phyloP scores from a whole-genome alignment of 352 stramenopile genomes.

The Phytophthora ohioensis region DNA sequence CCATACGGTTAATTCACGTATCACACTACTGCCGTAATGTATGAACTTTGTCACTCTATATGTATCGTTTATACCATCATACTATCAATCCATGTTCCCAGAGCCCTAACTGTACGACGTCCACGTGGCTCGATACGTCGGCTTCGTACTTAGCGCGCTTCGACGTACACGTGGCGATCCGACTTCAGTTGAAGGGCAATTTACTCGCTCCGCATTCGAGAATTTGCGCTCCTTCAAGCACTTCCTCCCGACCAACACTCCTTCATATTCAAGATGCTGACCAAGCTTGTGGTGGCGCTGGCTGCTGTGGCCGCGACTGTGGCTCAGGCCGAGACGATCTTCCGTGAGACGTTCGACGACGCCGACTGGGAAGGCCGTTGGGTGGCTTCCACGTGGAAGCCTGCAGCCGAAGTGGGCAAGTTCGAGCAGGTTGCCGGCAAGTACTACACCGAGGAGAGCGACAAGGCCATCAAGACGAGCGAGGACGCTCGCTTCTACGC shows the following conservation, averaged over 20 bases:
- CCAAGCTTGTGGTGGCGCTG: constrained; percentile 68
- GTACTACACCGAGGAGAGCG: constrained; percentile 88
- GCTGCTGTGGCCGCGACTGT: constrained; percentile 59
- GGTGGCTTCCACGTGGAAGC: constrained; percentile 97
- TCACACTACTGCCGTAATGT: neutral
- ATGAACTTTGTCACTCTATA: neutral
- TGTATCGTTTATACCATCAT: neutral
- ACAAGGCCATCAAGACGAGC: constrained; percentile 96
- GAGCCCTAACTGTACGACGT: constrained; percentile 7
- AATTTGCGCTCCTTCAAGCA: constrained; percentile 41
- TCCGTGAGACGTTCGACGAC: constrained; percentile 96
- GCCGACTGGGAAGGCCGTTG: constrained; percentile 75
- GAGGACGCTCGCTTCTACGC: constrained; percentile 98
- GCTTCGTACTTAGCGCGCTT: constrained; percentile 22
- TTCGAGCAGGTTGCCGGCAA: constrained; percentile 96
- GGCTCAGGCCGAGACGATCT: constrained; percentile 86
- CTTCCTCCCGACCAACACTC: constrained; percentile 30
- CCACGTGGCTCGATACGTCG: constrained; percentile 25
- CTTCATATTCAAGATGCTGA: constrained; percentile 52
- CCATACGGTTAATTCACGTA: neutral
- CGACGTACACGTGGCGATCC: constrained; percentile 43
- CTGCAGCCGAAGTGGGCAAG: constrained; percentile 91
- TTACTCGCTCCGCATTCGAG: constrained; percentile 27
- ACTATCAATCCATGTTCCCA: neutral
- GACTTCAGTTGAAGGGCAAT: constrained; percentile 12